Percentiles rank a stretch among this genome's conserved stretches.
Conservation (phyloP, 768 basidiomycete species). For the Collybiopsis confluens region DNA sequence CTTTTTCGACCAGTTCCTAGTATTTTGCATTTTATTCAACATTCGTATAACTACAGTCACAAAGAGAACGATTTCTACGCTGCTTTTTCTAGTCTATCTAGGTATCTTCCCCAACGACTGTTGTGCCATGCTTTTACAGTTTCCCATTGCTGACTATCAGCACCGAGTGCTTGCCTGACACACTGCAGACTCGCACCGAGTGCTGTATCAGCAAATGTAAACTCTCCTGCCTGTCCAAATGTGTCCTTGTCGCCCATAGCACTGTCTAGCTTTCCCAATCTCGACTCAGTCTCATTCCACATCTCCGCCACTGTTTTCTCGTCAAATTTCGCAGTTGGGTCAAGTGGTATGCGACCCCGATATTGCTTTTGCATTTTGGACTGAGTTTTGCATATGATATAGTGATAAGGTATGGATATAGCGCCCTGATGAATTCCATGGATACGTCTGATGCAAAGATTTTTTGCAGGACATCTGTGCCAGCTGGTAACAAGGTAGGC, state of each 20-base stretch:
- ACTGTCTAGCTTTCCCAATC: neutral
- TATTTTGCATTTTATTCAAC: too few relatives aligned
- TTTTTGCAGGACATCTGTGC: conserved; percentile 26
- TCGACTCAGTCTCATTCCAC: neutral
- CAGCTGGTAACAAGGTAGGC: conserved; percentile 23
- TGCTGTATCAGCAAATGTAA: conserved; percentile 23
- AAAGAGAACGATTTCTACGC: too few relatives aligned
- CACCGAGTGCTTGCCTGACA: conserved; percentile 16
- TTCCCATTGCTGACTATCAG: conserved; percentile 25
- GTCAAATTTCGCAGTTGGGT: neutral
- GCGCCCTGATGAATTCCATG: neutral
- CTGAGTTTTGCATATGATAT: neutral
- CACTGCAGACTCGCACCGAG: conserved; percentile 17
- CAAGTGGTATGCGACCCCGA: neutral
- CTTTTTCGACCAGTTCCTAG: too few relatives aligned
- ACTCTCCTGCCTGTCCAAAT: conserved; percentile 12
- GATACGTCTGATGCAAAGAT: conserved; percentile 19
- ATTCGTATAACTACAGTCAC: too few relatives aligned
- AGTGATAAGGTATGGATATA: neutral
- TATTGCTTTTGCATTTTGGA: neutral
- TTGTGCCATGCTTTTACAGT: conserved; percentile 18
- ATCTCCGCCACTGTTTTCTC: neutral
- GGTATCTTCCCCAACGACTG: conserved; percentile 21
- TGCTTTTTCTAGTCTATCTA: neutral
- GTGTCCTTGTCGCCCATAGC: neutral